Evolutionary conservation across 805 yeast species (phyloP).

Genomic region (Candida sonorensis): DNA sequence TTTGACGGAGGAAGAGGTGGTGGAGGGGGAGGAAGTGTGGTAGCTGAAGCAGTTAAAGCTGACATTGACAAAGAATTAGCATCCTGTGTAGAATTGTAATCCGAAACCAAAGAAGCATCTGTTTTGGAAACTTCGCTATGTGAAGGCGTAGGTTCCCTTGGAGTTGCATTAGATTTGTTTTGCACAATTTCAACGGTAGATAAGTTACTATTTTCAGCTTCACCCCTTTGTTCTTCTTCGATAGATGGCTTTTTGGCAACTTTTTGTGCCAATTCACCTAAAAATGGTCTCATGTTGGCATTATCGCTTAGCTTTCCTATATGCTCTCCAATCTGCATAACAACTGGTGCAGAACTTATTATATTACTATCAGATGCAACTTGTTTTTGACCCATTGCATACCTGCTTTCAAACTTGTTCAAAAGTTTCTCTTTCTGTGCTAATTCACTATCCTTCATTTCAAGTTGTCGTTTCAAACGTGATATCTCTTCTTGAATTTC

Average conservation of each 20-base stretch:
- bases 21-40: constrained; percentile 1
- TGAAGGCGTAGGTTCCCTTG: constrained; percentile 13
- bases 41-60: constrained; percentile 1
- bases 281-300: constrained; percentile 34
- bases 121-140: too few relatives aligned
- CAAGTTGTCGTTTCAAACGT: constrained; percentile 20
- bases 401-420: constrained; percentile 22
- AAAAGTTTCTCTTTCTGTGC: constrained; percentile 15
- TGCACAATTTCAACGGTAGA: too few relatives aligned
- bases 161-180: too few relatives aligned
- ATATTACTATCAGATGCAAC: constrained; percentile 17
- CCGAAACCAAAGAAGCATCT: too few relatives aligned
- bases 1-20: constrained; percentile 2
- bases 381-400: constrained; percentile 22
- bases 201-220: background rate
- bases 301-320: constrained; percentile 16
- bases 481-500: too few relatives aligned
- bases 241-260: constrained; percentile 38
- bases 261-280: constrained; percentile 46
- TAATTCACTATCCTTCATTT: constrained; percentile 19
- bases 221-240: constrained; percentile 2
- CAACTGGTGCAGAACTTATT: constrained; percentile 15
- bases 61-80: too few relatives aligned
- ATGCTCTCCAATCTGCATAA: constrained; percentile 6
- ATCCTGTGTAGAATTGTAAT: too few relatives aligned